These are phyloP conservation scores for Ogataea trehalophila DNA, from an alignment of 805 yeast genomes.

Conservation along the genomic window DNA sequence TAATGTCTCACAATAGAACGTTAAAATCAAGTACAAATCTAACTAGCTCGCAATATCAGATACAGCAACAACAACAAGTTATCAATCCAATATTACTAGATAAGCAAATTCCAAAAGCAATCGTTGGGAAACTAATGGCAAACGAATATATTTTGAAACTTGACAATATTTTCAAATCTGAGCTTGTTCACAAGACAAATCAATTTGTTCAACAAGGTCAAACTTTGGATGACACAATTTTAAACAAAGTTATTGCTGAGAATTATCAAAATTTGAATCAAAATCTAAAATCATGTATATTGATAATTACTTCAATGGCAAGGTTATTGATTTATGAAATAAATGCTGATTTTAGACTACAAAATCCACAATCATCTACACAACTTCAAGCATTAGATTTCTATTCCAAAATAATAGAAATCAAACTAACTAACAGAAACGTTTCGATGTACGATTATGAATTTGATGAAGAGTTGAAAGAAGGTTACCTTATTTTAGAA, in stretches of 20 bases:
- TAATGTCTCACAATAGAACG: conserved; percentile 27
- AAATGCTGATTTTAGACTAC: conserved; percentile 26
- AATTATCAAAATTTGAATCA: conserved; percentile 27
- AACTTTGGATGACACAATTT: conserved; percentile 28
- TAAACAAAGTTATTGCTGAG: conserved; percentile 28
- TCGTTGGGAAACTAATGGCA: conserved; percentile 25
- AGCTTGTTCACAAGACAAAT: conserved; percentile 26
- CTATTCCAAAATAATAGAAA: conserved; percentile 31
- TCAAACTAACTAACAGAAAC: conserved; percentile 43
- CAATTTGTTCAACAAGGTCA: conserved; percentile 25
- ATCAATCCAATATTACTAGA: conserved; percentile 31
- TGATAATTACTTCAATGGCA: conserved; percentile 33
- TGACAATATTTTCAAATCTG: conserved; percentile 31
- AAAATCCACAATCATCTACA: conserved; percentile 28
- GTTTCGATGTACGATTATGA: conserved; percentile 80
- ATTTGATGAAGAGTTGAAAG: conserved; percentile 52
- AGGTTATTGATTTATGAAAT: conserved; percentile 32
- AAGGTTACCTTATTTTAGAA: conserved; percentile 64
- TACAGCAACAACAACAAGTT: conserved; percentile 26
- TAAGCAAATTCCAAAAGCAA: conserved; percentile 27
- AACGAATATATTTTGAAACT: conserved; percentile 31
- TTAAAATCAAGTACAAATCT: conserved; percentile 16
- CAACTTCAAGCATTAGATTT: conserved; percentile 40
- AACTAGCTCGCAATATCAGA: conserved; percentile 16
- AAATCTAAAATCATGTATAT: conserved; percentile 29